phyloP scores from a whole-genome alignment of 768 basidiomycete genomes.

The Calocybe cyanea region DNA sequence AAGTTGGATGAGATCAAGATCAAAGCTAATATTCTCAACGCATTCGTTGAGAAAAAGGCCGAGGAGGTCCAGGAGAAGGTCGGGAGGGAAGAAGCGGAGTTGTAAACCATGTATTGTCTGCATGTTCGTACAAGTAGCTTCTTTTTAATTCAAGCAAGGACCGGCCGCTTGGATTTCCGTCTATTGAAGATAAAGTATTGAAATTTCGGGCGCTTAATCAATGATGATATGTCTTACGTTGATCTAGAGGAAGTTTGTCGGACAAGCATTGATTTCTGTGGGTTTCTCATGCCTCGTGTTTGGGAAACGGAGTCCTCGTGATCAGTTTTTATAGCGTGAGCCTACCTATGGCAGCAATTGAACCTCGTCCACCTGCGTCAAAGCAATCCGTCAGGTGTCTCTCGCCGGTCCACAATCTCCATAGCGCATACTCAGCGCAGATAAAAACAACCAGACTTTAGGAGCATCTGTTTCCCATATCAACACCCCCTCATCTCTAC shows the following conservation, averaged over 20 bases:
- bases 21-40: slow-evolving; percentile 81
- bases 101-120: slow-evolving; percentile 33
- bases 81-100: slow-evolving; percentile 37
- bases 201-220: slow-evolving; percentile 4
- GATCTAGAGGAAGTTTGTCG: slow-evolving; percentile 3
- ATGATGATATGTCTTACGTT: slow-evolving; percentile 10
- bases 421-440: slow-evolving; percentile 2
- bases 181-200: too few relatives aligned
- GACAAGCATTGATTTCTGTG: not conserved
- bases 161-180: too few relatives aligned
- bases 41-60: slow-evolving; percentile 47
- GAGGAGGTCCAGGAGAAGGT: slow-evolving; percentile 33
- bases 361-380: slow-evolving; percentile 8
- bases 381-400: not conserved
- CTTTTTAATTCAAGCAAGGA: too few relatives aligned
- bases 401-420: slow-evolving; percentile 6
- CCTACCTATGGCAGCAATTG: slow-evolving; percentile 14
- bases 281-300: slow-evolving; percentile 25
- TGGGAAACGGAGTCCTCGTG: slow-evolving; percentile 26
- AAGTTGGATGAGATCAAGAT: slow-evolving; percentile 94
- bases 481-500: not conserved
- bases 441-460: slow-evolving; percentile 7
- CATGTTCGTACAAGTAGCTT: not conserved
- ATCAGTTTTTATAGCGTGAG: slow-evolving; percentile 15
- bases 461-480: not conserved